Conservation (phyloP, 257 asterid species). For the Nyctanthes arbortristis region DNA sequence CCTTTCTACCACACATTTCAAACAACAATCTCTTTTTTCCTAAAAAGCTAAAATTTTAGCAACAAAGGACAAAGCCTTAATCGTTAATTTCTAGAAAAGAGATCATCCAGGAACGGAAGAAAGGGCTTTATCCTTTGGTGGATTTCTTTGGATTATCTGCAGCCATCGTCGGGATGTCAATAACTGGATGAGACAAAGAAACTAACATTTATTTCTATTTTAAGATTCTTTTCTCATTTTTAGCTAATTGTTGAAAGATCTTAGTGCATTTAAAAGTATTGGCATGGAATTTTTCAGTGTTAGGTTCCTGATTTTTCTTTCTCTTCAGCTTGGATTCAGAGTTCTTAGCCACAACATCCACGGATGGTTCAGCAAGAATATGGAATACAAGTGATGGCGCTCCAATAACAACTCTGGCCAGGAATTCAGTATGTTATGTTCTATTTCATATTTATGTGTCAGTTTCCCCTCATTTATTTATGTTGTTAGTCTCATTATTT, state of each 20-base stretch:
- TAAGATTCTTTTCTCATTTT: background rate
- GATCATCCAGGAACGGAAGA: background rate
- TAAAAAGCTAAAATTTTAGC: no score
- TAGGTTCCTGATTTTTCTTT: constrained; percentile 25
- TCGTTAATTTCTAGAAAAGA: background rate
- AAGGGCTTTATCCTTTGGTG: background rate
- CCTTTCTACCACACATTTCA: no score
- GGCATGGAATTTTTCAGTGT: constrained; percentile 15
- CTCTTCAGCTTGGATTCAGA: constrained; percentile 85
- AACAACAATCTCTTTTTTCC: no score
- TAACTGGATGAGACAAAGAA: background rate
- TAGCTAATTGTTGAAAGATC: constrained; percentile 14
- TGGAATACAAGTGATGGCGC: constrained; percentile 89
- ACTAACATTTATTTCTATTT: background rate
- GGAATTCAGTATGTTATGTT: constrained; percentile 66
- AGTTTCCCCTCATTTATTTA: constrained; percentile 1
- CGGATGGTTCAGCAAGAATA: constrained; percentile 92
- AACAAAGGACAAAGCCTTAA: no score
- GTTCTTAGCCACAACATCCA: constrained; percentile 89
- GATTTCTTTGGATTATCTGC: background rate
- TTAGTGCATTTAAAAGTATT: constrained; percentile 2
- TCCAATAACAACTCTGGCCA: constrained; percentile 69
- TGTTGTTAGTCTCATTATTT: constrained; percentile 25
- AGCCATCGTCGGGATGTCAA: background rate
- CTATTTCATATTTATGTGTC: constrained; percentile 1